Conservation (phyloP, 257 asterid species). For the Osmanthus fragrans region DNA sequence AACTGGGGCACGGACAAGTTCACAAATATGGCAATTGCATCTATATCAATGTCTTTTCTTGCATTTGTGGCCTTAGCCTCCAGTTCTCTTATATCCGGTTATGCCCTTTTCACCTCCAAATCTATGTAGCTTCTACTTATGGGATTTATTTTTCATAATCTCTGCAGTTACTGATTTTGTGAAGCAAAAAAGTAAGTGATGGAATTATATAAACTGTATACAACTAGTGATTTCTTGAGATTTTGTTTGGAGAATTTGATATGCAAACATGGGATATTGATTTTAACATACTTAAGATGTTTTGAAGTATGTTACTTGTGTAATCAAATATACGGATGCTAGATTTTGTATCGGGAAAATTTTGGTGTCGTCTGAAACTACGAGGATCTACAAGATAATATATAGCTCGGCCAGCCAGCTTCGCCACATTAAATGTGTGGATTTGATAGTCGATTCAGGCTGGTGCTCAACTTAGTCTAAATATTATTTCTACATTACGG, state of each 20-base stretch:
- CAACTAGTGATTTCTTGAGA: too few species aligned
- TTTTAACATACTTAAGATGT: background rate
- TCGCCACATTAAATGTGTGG: too few species aligned
- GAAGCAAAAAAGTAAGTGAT: background rate
- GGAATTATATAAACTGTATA: too few species aligned
- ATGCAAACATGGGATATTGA: background rate
- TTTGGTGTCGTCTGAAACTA: background rate
- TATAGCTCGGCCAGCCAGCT: too few species aligned
- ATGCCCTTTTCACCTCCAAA: slow-evolving; percentile 59
- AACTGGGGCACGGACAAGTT: slow-evolving; percentile 92
- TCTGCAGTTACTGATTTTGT: background rate
- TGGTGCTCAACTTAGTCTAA: too few species aligned
- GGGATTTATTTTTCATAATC: background rate
- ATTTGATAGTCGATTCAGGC: too few species aligned
- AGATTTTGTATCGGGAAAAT: background rate
- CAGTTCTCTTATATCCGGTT: slow-evolving; percentile 78
- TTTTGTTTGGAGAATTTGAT: too few species aligned
- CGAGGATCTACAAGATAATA: background rate
- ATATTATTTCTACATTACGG: too few species aligned
- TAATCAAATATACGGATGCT: background rate
- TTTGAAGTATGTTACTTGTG: background rate
- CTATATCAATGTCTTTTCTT: slow-evolving; percentile 72
- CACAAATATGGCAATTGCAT: slow-evolving; percentile 71
- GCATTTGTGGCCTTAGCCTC: slow-evolving; percentile 72
- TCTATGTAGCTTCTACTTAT: slow-evolving; percentile 21